Evolutionary conservation across 2,329 filamentous ascomycete genomes (phyloP), one percentile per base, ranked within the genome.

Genomic region (Hymenoscyphus albidus): DNA sequence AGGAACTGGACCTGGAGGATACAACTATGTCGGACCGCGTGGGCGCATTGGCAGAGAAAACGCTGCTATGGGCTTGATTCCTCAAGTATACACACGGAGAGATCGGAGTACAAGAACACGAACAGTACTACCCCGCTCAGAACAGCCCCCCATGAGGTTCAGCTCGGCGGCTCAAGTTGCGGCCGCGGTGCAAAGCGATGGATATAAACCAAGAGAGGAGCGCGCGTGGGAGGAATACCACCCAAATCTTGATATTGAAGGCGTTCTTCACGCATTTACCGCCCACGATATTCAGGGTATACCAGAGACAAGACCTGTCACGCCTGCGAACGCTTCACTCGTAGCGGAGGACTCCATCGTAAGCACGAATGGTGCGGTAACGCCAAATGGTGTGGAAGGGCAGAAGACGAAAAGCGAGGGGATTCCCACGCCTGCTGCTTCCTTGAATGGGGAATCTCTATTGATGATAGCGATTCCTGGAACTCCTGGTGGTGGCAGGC

Each of bases 161-260:
- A 73, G 67, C 54, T 72, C 72, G 16, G 70, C 73, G 39, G 92
- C 89, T n/a, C 92, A 94, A 13, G 93, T 93, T 35, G 92, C 93
- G 60, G 93, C 91, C 3, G 90, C 95, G 65, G 91, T 92, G 70
- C 93, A 97, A 75, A 93, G 88, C 72, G 95, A 98, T 80, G 93
- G 94, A 60, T 98, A 98, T 79, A 99, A 99, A 76, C 95, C 95
- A 39, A 85, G 95, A 74, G 95, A 99, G 78, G 95, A 99, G 80
- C 88, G 94, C 68, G 92, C 92, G 61, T 99, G 94, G 93, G 93
- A 97, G 74, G 95, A 99, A 76, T 98, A 98, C 69, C 95, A 99
- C 77, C 93, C 92, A 0, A 92, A 97, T 72, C 85, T 99, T 61
- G 93, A 98, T 78, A 93, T 97, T 59, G 92, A 97, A 64, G 84